Evolutionary conservation across 169 alveolate genomes (phyloP).

Genomic region (Ichthyophthirius multifiliis): DNA sequence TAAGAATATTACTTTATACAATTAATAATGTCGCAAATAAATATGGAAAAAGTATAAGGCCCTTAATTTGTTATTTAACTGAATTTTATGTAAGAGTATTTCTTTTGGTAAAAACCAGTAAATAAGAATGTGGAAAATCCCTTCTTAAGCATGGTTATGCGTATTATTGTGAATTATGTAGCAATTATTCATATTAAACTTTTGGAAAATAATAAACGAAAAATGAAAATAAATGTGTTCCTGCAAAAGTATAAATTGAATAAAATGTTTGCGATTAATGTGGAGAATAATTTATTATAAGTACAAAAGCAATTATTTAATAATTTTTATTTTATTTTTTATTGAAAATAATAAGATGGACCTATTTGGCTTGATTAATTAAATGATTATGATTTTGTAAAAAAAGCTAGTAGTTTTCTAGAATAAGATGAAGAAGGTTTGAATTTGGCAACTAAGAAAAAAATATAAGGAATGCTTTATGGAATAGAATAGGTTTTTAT

Average conservation of each 20-base stretch:
- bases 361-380: conserved; percentile 40
- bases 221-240: background rate
- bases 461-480: conserved; percentile 23
- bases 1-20: conserved; percentile 71
- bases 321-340: background rate
- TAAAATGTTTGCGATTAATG: conserved; percentile 24
- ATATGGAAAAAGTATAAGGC: conserved; percentile 64
- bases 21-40: conserved; percentile 61
- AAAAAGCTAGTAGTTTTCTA: background rate
- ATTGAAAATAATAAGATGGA: background rate
- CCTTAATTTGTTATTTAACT: conserved; percentile 66
- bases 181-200: conserved; percentile 13
- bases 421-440: background rate
- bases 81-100: conserved; percentile 78
- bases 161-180: conserved; percentile 12
- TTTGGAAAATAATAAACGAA: conserved; percentile 33
- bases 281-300: conserved; percentile 1
- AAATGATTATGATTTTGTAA: conserved; percentile 9
- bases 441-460: conserved; percentile 11
- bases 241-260: background rate
- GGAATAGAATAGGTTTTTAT: too few relatives aligned
- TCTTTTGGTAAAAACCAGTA: conserved; percentile 53
- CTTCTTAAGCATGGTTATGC: conserved; percentile 15
- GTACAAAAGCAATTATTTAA: background rate
- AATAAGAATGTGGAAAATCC: background rate